phyloP scores from a whole-genome alignment of 257 asterid genomes.

The Gentiana macrophylla region DNA sequence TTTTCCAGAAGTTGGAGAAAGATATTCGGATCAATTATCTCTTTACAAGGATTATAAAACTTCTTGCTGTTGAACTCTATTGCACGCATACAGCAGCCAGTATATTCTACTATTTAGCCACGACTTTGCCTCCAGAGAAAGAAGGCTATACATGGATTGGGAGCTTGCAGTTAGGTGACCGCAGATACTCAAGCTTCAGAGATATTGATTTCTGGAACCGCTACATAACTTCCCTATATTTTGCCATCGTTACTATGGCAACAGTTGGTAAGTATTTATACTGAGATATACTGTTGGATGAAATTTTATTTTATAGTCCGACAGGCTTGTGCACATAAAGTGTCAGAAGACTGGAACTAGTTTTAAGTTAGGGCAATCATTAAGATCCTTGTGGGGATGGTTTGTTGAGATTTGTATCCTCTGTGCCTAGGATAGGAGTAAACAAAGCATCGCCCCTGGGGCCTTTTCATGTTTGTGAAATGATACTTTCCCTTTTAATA shows the following conservation, averaged over 20 bases:
- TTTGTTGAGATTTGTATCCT: too few species aligned
- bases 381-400: too few species aligned
- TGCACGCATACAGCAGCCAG: slow-evolving; percentile 82
- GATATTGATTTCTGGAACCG: slow-evolving; percentile 73
- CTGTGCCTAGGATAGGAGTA: too few species aligned
- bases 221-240: slow-evolving; percentile 52
- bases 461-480: too few species aligned
- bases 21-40: slow-evolving; percentile 58
- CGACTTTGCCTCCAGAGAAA: slow-evolving; percentile 57
- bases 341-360: too few species aligned
- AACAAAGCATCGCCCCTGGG: too few species aligned
- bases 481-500: too few species aligned
- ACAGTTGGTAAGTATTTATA: slow-evolving; percentile 46
- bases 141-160: slow-evolving; percentile 81
- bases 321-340: too few species aligned
- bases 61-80: slow-evolving; percentile 60
- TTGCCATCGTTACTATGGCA: slow-evolving; percentile 69
- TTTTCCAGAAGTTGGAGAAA: slow-evolving; percentile 56
- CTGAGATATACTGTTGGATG: not conserved
- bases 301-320: not conserved
- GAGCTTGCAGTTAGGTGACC: slow-evolving; percentile 54
- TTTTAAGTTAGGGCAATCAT: too few species aligned
- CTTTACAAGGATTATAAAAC: slow-evolving; percentile 53
- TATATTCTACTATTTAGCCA: slow-evolving; percentile 63
- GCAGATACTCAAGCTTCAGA: slow-evolving; percentile 41